phyloP scores from a whole-genome alignment of 257 asterid genomes.

The Solanum okadae region DNA sequence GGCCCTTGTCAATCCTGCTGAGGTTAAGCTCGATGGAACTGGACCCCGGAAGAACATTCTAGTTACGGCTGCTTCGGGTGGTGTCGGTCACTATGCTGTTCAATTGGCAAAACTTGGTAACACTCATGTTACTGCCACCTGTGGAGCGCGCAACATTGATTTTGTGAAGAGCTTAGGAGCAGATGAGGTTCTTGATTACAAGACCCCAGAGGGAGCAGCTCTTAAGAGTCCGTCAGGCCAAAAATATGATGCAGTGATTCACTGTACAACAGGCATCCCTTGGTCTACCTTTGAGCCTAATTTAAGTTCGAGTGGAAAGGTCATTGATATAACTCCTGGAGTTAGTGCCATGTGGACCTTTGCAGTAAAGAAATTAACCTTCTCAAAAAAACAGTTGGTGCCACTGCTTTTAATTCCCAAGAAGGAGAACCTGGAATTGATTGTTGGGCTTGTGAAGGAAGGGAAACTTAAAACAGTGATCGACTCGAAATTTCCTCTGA shows the following conservation, averaged over 20 bases:
- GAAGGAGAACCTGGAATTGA: slow-evolving; percentile 17
- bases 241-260: slow-evolving; percentile 60
- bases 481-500: slow-evolving; percentile 37
- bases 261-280: slow-evolving; percentile 31
- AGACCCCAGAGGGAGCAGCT: slow-evolving; percentile 49
- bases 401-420: slow-evolving; percentile 25
- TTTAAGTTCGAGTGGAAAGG: slow-evolving; percentile 34
- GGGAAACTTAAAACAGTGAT: slow-evolving; percentile 49
- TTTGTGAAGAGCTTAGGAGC: slow-evolving; percentile 64
- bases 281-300: slow-evolving; percentile 59
- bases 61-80: slow-evolving; percentile 66
- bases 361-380: slow-evolving; percentile 28
- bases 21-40: slow-evolving; percentile 31
- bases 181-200: slow-evolving; percentile 72
- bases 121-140: slow-evolving; percentile 64
- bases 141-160: slow-evolving; percentile 70
- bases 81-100: slow-evolving; percentile 69
- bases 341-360: slow-evolving; percentile 25
- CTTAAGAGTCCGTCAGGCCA: slow-evolving; percentile 56
- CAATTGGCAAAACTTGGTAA: slow-evolving; percentile 71
- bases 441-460: slow-evolving; percentile 48
- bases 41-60: slow-evolving; percentile 47
- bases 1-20: slow-evolving; percentile 35
- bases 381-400: slow-evolving; percentile 37
- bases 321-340: slow-evolving; percentile 51